These are phyloP conservation scores for Globisporangium emineosum DNA, from an alignment of 352 stramenopile species.

Conservation along the genomic window DNA sequence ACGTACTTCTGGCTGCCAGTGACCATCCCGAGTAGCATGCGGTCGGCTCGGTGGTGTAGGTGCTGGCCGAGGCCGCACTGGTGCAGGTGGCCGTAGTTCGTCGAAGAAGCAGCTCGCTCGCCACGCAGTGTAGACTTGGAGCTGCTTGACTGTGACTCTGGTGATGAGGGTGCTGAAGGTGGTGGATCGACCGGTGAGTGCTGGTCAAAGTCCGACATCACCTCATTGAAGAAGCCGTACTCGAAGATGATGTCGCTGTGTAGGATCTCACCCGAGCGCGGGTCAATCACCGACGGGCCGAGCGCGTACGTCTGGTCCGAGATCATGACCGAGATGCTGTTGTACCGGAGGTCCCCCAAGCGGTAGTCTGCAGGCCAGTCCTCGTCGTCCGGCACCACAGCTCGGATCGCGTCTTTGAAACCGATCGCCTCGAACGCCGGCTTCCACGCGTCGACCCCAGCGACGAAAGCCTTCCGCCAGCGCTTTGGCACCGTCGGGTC, in stretches of 20 bases:
- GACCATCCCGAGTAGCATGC: constrained; percentile 34
- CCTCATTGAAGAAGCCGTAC: constrained; percentile 82
- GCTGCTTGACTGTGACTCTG: not conserved
- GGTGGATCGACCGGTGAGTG: constrained; percentile 36
- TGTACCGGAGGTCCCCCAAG: constrained; percentile 83
- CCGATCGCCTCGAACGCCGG: constrained; percentile 75
- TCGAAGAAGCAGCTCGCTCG: not conserved
- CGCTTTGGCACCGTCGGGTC: constrained; percentile 73
- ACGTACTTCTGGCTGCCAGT: constrained; percentile 31
- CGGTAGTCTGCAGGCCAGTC: constrained; percentile 81
- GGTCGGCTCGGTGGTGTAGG: constrained; percentile 37
- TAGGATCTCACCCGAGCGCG: constrained; percentile 82
- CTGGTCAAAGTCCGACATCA: constrained; percentile 51
- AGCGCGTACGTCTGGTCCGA: constrained; percentile 72
- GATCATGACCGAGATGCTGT: constrained; percentile 85
- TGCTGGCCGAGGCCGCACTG: constrained; percentile 47
- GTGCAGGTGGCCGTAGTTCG: constrained; percentile 11
- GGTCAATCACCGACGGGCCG: constrained; percentile 66
- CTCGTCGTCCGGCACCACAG: constrained; percentile 53
- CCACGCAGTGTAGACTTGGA: not conserved
- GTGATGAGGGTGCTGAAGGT: not conserved
- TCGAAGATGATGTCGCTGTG: constrained; percentile 86
- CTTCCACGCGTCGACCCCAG: constrained; percentile 72
- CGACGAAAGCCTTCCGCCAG: constrained; percentile 59
- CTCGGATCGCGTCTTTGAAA: constrained; percentile 67